These are phyloP conservation scores for Xylona heveae DNA, from an alignment of 495 filamentous ascomycete species.

Conservation along the genomic window DNA sequence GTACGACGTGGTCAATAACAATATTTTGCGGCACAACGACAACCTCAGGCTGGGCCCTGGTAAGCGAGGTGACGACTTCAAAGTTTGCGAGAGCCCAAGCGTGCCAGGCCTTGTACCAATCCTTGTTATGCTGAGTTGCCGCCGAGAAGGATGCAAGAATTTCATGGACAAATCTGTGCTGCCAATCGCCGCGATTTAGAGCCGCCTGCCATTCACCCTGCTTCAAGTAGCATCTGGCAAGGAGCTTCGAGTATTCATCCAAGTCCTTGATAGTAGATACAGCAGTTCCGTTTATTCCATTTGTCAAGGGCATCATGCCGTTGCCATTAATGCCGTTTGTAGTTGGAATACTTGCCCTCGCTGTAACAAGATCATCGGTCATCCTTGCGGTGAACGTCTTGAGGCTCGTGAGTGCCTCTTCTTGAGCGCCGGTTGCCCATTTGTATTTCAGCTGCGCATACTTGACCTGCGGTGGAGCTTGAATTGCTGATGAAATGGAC, in stretches of 20 bases:
- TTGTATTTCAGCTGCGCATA: conserved; percentile 90
- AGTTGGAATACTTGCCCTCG: conserved; percentile 32
- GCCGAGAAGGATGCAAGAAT: conserved; percentile 73
- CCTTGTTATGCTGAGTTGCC: conserved; percentile 75
- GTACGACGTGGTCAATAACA: conserved; percentile 73
- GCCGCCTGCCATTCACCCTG: conserved; percentile 89
- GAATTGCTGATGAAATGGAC: conserved; percentile 24
- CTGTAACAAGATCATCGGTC: conserved; percentile 46
- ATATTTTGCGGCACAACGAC: conserved; percentile 35
- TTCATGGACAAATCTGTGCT: conserved; percentile 48
- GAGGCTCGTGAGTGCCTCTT: conserved; percentile 54
- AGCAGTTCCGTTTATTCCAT: conserved; percentile 12
- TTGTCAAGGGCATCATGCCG: conserved; percentile 23
- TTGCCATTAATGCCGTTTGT: conserved; percentile 14
- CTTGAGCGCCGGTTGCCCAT: conserved; percentile 58
- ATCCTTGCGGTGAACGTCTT: conserved; percentile 63
- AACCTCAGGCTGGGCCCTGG: conserved; percentile 34
- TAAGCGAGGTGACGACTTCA: conserved; percentile 74
- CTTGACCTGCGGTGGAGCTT: conserved; percentile 52
- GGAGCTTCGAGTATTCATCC: conserved; percentile 46
- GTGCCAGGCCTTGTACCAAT: conserved; percentile 98
- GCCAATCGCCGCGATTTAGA: conserved; percentile 69
- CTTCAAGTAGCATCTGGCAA: conserved; percentile 86
- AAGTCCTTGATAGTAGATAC: conserved; percentile 15
- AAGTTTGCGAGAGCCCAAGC: conserved; percentile 98